A percentile compares a stretch with the other conserved stretches of the same genome.
Conservation (phyloP, 208 protist genomes). For the Trichomonas gallinae region DNA sequence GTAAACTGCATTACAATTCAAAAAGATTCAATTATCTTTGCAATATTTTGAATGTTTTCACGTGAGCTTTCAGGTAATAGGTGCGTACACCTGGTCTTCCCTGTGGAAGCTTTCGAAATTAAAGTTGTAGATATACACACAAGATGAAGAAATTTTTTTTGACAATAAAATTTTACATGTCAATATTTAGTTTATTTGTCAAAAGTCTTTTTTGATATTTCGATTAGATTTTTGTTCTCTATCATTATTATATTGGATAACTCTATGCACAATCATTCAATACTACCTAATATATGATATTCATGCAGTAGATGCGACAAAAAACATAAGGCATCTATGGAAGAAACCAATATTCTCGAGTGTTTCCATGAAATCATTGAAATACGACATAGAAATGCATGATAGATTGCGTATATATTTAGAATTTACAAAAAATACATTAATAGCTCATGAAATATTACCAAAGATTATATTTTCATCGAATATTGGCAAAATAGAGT, state of each 20-base stretch:
- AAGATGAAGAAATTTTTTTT: no score
- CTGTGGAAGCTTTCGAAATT: no score
- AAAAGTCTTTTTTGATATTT: no score
- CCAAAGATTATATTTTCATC: neutral
- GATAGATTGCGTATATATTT: neutral
- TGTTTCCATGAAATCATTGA: neutral
- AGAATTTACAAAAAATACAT: neutral
- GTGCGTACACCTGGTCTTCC: no score
- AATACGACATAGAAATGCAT: neutral
- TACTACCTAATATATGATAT: neutral
- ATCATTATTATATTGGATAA: neutral
- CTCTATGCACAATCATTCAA: neutral
- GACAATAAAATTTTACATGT: no score
- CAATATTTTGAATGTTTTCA: no score
- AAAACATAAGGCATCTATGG: neutral
- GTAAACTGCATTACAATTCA: no score
- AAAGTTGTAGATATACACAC: no score
- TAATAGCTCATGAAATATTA: neutral
- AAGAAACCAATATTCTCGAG: neutral
- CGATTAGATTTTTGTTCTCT: no score
- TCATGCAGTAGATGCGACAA: neutral
- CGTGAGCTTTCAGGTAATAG: no score
- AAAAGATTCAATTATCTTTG: no score
- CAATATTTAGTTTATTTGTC: no score
- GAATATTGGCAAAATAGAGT: neutral